Percentiles rank a stretch among this genome's conserved stretches.
phyloP scores from a whole-genome alignment of 768 basidiomycete species.

The Mycena alexandri region DNA sequence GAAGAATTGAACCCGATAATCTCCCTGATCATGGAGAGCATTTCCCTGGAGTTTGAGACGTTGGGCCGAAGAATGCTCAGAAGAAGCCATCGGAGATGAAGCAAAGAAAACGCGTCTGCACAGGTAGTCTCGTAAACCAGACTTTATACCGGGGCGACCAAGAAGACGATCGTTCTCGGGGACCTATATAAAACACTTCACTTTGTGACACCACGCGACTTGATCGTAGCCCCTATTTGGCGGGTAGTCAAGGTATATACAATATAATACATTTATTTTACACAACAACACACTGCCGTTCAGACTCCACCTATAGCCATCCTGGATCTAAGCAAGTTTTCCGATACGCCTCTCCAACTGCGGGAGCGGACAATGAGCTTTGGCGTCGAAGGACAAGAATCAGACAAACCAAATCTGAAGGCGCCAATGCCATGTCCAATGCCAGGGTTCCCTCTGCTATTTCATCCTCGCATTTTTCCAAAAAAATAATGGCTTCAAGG shows the following conservation, averaged over 20 bases:
- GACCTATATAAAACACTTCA: no score
- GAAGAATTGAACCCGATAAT: conserved; percentile 26
- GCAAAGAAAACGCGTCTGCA: no score
- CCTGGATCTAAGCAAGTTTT: conserved; percentile 6
- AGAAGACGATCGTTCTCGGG: no score
- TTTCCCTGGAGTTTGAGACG: conserved; percentile 59
- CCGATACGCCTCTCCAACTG: conserved; percentile 19
- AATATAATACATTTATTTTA: no score
- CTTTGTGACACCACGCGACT: background rate
- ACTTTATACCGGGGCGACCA: no score
- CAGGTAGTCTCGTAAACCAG: no score
- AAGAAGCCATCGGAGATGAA: conserved; percentile 1
- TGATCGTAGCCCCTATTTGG: no score
- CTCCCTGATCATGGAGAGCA: conserved; percentile 48
- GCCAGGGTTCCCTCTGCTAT: conserved; percentile 13
- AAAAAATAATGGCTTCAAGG: conserved; percentile 16
- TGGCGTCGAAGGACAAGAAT: background rate
- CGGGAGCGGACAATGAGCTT: no score
- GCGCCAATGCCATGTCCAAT: conserved; percentile 2
- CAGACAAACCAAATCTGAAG: conserved; percentile 18
- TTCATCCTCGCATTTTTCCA: conserved; percentile 17
- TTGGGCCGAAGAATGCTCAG: conserved; percentile 41
- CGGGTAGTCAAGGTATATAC: no score
- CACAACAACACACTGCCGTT: background rate
- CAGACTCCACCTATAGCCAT: background rate